Evolutionary conservation across 805 yeast genomes (phyloP).

Genomic region (Lipomyces orientalis): DNA sequence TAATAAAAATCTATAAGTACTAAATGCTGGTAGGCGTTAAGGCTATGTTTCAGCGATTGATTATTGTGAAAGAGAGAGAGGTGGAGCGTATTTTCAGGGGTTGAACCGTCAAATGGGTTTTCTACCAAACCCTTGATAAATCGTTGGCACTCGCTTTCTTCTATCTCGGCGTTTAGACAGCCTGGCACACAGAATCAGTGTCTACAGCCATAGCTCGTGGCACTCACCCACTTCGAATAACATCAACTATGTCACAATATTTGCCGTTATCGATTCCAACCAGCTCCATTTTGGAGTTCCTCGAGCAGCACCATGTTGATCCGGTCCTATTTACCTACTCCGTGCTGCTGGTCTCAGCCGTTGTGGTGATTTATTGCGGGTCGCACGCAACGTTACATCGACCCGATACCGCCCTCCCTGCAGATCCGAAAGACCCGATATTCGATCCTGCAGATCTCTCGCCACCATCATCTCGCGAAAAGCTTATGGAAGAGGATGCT

Average conservation of each 20-base stretch:
- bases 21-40: too few species aligned
- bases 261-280: background rate
- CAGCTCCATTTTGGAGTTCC: slow-evolving; percentile 14
- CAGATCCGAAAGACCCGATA: slow-evolving; percentile 37
- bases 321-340: slow-evolving; percentile 36
- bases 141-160: too few species aligned
- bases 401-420: slow-evolving; percentile 39
- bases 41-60: too few species aligned
- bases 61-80: too few species aligned
- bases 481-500: slow-evolving; percentile 46
- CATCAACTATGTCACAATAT: background rate
- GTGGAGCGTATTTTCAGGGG: too few species aligned
- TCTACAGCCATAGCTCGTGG: background rate
- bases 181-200: too few species aligned
- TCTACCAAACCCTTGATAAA: too few species aligned
- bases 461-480: slow-evolving; percentile 19
- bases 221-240: background rate
- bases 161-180: too few species aligned
- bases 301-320: slow-evolving; percentile 28
- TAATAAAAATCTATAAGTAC: too few species aligned
- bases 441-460: slow-evolving; percentile 41
- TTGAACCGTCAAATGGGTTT: too few species aligned
- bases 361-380: slow-evolving; percentile 33
- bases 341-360: slow-evolving; percentile 33
- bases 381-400: slow-evolving; percentile 37